Base-by-base conservation (phyloP, 2,329 filamentous ascomycete genomes). In the Fusarium foetens region DNA sequence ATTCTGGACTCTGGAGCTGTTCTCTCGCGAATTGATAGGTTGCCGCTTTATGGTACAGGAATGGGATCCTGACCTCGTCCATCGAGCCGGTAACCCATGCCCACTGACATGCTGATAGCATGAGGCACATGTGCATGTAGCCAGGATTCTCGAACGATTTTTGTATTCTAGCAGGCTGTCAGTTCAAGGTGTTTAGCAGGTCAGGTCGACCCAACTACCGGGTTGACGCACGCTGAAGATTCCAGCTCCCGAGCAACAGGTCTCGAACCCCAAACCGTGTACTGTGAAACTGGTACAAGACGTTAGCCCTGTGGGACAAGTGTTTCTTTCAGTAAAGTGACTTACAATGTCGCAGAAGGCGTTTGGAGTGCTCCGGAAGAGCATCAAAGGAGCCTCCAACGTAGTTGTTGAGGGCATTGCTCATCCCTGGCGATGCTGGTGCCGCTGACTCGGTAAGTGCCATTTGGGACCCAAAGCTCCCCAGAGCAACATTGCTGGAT, bases 1-100 rank as follows among this genome's bases (percentile, higher is more conserved):
- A 77, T 49, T 80, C 80, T n/a, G 80, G 77, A 39, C 80, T 78
- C 51, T 80, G 79, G 45, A 85, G 75, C 65, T 85, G 83, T 68
- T 83, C 80, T 66, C 83, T 82, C 53, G 84, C 83, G 64, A 84
- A 85, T 58, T 83, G 81, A 74, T 85, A 85, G 16, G 84, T 84
- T 52, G 84, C 82, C 31, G 84, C 79, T 70, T 85, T 85, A 74
- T 85, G 83, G 63, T 85, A 84, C 57, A 85, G 79, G 70, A 85
- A 84, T 16, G 83, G 82, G 27, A 85, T 78, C 70, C 82, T 81
- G 71, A 84, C 83, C 57, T 83, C 79, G 58, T 84, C 83, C 72
- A 83, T 81, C 57, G 83, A 83, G 35, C 83, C 83, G 5, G 81
- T 84, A 49, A 83, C 80, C 84, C 83, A 85, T 29, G 83, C 82